Base-by-base conservation (phyloP, 164 flowering plant species). In the Protea cynaroides region DNA sequence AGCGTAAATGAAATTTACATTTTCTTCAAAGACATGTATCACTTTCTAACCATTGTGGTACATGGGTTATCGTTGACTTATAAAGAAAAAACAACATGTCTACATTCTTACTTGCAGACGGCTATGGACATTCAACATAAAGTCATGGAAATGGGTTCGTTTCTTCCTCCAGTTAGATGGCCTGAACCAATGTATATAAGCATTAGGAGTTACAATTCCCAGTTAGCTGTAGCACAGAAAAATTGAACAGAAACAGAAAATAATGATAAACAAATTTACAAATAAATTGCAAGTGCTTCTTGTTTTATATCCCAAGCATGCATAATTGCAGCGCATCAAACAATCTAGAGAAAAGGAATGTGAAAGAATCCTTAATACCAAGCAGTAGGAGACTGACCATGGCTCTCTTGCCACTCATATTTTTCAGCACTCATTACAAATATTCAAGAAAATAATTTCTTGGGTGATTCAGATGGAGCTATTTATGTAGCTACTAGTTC, bases 101-200 rank as follows among this genome's bases (percentile, higher is more conserved):
- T 38, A 57, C 13, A 23, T 24, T 76, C 83, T 84, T 80, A 89
- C 98, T 76, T 84, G 96, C 73, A 95, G 76, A 62, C 91, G 84
- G 80, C 92, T 89, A 71, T 95, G 99, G 54, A 95, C 94, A 81
- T 69, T 82, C 74, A 95, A 78, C 99, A 91, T 95, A 76, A 92
- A 92, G 81, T 95, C 99, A 69, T 95, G 99, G 76, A 92, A 95
- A 84, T 95, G 99, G 58, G 92, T 88, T 72, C 99, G 81, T 79
- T 80, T 88, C 70, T 88, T 95, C 76, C 96, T 86, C 99, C 99
- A 95, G 68, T 74, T 86, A 62, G 68, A 49, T 47, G 97, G 96
- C 73, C 97, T 91, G 86, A 37, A 29, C 49, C 69, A 60, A 21
- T 25, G 58, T 47, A 69, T 58, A 15, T 40, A 40, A 40, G 9